A percentile compares a stretch with the other conserved stretches of the same genome.
Conservation (phyloP, 306 rosid genomes). For the Cicer bijugum region DNA sequence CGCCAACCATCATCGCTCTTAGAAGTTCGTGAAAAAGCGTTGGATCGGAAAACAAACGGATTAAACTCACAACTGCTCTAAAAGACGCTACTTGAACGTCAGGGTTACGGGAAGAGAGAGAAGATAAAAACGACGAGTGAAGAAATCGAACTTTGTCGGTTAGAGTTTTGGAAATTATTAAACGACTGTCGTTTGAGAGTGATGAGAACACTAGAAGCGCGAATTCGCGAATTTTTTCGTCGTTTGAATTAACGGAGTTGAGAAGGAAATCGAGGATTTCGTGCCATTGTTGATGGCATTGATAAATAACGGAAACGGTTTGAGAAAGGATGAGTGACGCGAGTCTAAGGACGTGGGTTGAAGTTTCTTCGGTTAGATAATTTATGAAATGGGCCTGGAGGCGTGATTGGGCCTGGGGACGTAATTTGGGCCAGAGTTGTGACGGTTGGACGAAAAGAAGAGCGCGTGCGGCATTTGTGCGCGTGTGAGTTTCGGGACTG, state of each 20-base stretch:
- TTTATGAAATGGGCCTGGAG: slow-evolving; percentile 44
- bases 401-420: slow-evolving; percentile 39
- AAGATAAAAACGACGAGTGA: slow-evolving; percentile 15
- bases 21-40: slow-evolving; percentile 49
- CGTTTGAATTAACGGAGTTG: not conserved
- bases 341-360: slow-evolving; percentile 42
- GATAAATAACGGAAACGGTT: slow-evolving; percentile 33
- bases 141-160: not conserved
- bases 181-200: slow-evolving; percentile 25
- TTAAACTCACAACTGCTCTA: slow-evolving; percentile 35
- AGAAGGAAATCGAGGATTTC: slow-evolving; percentile 40
- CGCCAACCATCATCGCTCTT: slow-evolving; percentile 50
- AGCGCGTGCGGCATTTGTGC: slow-evolving; percentile 47
- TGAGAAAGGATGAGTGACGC: slow-evolving; percentile 37
- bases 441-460: slow-evolving; percentile 22
- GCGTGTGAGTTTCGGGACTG: slow-evolving; percentile 6
- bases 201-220: slow-evolving; percentile 36
- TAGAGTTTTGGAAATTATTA: not conserved
- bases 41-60: slow-evolving; percentile 44
- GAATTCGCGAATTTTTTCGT: slow-evolving; percentile 36
- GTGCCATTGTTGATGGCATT: slow-evolving; percentile 36
- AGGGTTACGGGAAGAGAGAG: slow-evolving; percentile 33
- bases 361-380: slow-evolving; percentile 38
- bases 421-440: slow-evolving; percentile 43
- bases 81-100: slow-evolving; percentile 43